Evolutionary conservation across 108 stramenopile species (phyloP).

Genomic region (Fragilariopsis cylindrus): DNA sequence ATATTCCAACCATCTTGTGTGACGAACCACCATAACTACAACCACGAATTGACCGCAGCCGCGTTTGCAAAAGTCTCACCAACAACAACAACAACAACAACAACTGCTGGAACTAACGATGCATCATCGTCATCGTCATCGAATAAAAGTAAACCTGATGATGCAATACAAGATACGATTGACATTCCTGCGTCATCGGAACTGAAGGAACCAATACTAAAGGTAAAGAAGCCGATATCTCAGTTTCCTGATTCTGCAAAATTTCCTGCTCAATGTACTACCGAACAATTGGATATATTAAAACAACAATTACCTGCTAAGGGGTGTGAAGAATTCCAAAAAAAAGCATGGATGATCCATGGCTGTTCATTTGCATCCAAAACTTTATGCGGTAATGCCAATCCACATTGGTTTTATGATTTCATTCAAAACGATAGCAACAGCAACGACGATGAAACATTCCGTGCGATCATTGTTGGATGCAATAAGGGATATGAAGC

Average conservation of each 20-base stretch:
- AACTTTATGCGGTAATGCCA: neutral
- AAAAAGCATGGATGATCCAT: neutral
- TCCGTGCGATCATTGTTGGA: slow-evolving; percentile 36
- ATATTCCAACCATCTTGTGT: slow-evolving; percentile 26
- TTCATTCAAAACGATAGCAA: neutral
- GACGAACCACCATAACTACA: neutral
- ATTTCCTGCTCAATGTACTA: slow-evolving; percentile 11
- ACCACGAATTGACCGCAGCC: too few species aligned
- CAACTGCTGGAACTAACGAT: too few species aligned
- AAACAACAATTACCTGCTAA: neutral
- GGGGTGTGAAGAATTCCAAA: slow-evolving; percentile 6
- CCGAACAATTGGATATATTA: slow-evolving; percentile 5
- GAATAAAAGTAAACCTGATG: too few species aligned
- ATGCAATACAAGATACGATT: too few species aligned
- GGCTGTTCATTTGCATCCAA: slow-evolving; percentile 6
- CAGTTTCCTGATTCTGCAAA: neutral
- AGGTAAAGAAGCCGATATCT: neutral
- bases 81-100: too few species aligned
- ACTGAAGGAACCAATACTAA: too few species aligned
- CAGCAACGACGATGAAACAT: neutral
- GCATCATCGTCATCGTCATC: too few species aligned
- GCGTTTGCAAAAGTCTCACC: too few species aligned
- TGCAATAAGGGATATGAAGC: slow-evolving; percentile 65
- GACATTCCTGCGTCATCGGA: too few species aligned
- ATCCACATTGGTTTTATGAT: slow-evolving; percentile 15